phyloP scores from a whole-genome alignment of 2,329 filamentous ascomycete species.

The Curvularia sp. region DNA sequence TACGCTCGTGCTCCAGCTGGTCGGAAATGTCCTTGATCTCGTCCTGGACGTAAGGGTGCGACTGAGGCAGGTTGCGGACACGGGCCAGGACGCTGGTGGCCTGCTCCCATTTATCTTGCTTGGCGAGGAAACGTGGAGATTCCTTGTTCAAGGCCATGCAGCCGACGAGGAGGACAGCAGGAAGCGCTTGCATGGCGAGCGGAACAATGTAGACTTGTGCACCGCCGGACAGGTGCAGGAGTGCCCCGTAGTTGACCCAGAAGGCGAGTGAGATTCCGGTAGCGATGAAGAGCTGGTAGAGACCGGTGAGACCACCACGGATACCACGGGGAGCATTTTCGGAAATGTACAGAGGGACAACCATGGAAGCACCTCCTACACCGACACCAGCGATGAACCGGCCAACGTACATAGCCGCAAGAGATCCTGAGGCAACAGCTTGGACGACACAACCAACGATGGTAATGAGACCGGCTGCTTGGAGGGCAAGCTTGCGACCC shows the following conservation, averaged over 20 bases:
- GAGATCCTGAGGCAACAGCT: slow-evolving; percentile 65
- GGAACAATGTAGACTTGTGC: slow-evolving; percentile 67
- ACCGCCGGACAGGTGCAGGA: slow-evolving; percentile 56
- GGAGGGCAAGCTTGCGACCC: slow-evolving; percentile 64
- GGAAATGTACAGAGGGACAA: slow-evolving; percentile 67
- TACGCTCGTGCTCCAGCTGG: slow-evolving; percentile 62
- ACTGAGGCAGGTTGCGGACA: slow-evolving; percentile 61
- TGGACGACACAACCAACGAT: slow-evolving; percentile 70
- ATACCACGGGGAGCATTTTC: slow-evolving; percentile 67
- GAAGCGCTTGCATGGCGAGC: slow-evolving; percentile 69
- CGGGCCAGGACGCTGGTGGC: slow-evolving; percentile 63
- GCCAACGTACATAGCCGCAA: slow-evolving; percentile 71
- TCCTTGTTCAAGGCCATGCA: slow-evolving; percentile 71
- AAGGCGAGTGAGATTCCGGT: slow-evolving; percentile 61
- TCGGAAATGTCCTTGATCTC: slow-evolving; percentile 50
- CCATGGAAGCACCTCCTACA: slow-evolving; percentile 62
- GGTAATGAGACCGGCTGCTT: slow-evolving; percentile 65
- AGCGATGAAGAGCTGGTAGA: slow-evolving; percentile 67
- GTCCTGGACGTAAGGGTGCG: slow-evolving; percentile 47
- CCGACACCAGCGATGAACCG: slow-evolving; percentile 65
- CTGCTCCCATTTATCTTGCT: slow-evolving; percentile 72
- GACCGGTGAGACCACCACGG: slow-evolving; percentile 65
- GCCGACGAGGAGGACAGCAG: slow-evolving; percentile 65
- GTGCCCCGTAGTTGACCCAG: slow-evolving; percentile 63
- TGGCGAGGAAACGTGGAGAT: slow-evolving; percentile 72